Evolutionary conservation across 495 filamentous ascomycete species (phyloP).

Genomic region (Staphylotrichum longicolle): DNA sequence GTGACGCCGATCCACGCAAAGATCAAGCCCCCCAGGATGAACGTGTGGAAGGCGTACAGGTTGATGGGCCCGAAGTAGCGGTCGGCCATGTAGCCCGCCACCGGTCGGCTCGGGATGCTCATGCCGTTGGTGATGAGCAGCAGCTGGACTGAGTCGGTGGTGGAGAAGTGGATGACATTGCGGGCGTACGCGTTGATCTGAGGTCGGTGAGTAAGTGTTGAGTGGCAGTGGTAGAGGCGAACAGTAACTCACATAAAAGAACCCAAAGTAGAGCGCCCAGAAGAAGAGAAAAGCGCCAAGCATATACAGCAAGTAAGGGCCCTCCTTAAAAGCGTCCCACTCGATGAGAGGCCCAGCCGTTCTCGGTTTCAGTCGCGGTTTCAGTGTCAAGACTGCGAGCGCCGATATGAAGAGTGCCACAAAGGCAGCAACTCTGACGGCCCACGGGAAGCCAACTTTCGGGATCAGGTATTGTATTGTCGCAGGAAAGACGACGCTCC

Average conservation of each 20-base stretch:
- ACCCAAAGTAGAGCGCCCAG: conserved; percentile 47
- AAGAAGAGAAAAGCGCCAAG: conserved; percentile 42
- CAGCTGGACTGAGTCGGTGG: conserved; percentile 41
- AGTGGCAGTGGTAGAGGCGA: too few relatives aligned
- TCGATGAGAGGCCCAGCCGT: conserved; percentile 41
- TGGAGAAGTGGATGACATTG: conserved; percentile 39
- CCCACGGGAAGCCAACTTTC: conserved; percentile 45
- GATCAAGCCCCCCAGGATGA: conserved; percentile 34
- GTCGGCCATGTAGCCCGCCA: conserved; percentile 43
- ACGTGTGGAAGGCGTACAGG: conserved; percentile 32
- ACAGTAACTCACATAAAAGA: conserved; percentile 43
- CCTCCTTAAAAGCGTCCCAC: conserved; percentile 44
- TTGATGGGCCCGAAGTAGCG: conserved; percentile 42
- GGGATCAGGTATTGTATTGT: conserved; percentile 45
- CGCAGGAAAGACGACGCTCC: conserved; percentile 44
- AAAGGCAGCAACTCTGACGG: conserved; percentile 42
- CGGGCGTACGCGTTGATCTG: conserved; percentile 44
- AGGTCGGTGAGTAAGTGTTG: neutral
- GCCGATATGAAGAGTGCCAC: conserved; percentile 38
- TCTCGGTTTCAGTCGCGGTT: conserved; percentile 35
- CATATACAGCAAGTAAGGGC: conserved; percentile 40
- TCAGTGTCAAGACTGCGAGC: conserved; percentile 33
- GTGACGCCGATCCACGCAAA: conserved; percentile 43
- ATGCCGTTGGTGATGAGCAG: conserved; percentile 45
- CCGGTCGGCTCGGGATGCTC: conserved; percentile 38